A percentile compares a stretch with the other conserved stretches of the same genome.
phyloP scores from a whole-genome alignment of 108 stramenopile genomes.

The Cyclotella kingstonii region DNA sequence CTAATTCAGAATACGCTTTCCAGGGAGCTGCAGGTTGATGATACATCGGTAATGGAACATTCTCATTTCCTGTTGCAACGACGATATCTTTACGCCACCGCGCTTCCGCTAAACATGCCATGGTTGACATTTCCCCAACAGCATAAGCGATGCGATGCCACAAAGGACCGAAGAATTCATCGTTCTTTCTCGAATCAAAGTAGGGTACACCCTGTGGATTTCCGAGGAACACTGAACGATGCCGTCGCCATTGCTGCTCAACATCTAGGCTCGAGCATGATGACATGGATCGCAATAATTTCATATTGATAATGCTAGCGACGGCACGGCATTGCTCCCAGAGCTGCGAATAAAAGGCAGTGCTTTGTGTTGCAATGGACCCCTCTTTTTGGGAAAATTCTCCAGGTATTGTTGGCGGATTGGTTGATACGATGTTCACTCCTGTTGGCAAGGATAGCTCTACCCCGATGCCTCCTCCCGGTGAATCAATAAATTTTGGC shows the following conservation, averaged over 20 bases:
- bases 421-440: neutral
- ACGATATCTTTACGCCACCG: constrained; percentile 23
- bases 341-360: constrained; percentile 11
- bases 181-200: constrained; percentile 15
- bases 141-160: constrained; percentile 33
- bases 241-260: constrained; percentile 64
- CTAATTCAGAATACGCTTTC: constrained; percentile 57
- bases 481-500: constrained; percentile 32
- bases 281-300: constrained; percentile 38
- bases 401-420: constrained; percentile 11
- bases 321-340: constrained; percentile 71
- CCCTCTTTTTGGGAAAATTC: neutral
- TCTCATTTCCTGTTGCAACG: neutral
- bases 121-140: constrained; percentile 14
- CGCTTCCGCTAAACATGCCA: constrained; percentile 19
- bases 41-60: constrained; percentile 5
- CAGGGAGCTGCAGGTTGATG: constrained; percentile 44
- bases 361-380: neutral
- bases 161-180: constrained; percentile 27
- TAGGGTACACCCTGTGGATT: constrained; percentile 25
- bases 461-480: constrained; percentile 40
- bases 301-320: constrained; percentile 71
- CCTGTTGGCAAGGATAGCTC: constrained; percentile 18
- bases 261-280: constrained; percentile 7
- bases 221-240: constrained; percentile 42